phyloP scores from a whole-genome alignment of 2,329 filamentous ascomycete species.

The Pyricularia sp. region DNA sequence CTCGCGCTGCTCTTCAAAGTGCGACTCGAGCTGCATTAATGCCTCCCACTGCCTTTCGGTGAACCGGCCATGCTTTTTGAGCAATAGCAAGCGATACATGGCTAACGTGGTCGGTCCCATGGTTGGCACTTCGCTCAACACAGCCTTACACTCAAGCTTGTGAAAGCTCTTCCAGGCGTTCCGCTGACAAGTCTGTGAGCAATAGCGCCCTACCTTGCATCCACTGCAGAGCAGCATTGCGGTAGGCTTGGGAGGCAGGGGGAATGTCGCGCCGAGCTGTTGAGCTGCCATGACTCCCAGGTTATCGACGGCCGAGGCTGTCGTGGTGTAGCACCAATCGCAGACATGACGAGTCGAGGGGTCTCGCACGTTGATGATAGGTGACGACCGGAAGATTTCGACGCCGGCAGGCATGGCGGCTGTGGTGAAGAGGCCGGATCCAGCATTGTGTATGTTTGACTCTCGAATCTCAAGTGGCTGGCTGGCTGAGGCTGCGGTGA shows the following conservation, averaged over 20 bases:
- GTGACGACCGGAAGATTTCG: constrained; percentile 14
- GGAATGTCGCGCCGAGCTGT: neutral
- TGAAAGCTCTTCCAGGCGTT: constrained; percentile 17
- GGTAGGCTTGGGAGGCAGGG: neutral
- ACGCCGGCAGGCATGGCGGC: constrained; percentile 9
- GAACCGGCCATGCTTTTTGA: constrained; percentile 12
- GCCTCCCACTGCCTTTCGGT: constrained; percentile 6
- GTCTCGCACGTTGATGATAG: constrained; percentile 11
- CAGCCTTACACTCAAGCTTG: constrained; percentile 15
- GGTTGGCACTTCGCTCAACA: constrained; percentile 9
- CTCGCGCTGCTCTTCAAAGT: constrained; percentile 12
- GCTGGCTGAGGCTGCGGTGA: neutral
- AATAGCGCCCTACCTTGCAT: constrained; percentile 15
- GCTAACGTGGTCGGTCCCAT: constrained; percentile 10
- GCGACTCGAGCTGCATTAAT: constrained; percentile 12
- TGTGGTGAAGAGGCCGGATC: constrained; percentile 15
- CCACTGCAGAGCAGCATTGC: constrained; percentile 13
- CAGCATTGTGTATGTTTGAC: constrained; percentile 11
- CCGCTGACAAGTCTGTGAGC: constrained; percentile 17
- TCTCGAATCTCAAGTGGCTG: constrained; percentile 2
- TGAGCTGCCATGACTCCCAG: constrained; percentile 2
- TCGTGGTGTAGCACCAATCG: constrained; percentile 12
- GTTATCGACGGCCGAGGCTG: constrained; percentile 7
- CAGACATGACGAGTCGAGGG: constrained; percentile 10
- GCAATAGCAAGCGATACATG: constrained; percentile 15